Base-by-base conservation (phyloP, 768 basidiomycete species). In the Kondoa malvinella region DNA sequence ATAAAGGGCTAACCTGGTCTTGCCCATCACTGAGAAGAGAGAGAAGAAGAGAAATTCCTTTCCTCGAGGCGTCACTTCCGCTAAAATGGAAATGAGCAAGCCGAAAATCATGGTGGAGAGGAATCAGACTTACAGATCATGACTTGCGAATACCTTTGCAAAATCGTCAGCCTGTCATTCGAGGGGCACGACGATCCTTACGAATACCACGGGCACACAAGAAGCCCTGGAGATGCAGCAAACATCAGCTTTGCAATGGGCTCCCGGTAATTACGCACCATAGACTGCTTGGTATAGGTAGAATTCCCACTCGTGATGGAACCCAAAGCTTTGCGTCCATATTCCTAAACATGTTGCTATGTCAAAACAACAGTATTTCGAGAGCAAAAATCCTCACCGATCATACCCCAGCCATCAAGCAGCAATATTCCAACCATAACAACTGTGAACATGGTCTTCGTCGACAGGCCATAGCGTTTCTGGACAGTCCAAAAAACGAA, bases 141-240 rank as follows among this genome's bases (percentile, higher is more conserved):
- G 0, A 86, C 87, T 75, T 87, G 85, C 74, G 86, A 86, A 73
- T 87, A 87, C 57, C 56, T 16, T 15, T n/a, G 21, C 29, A n/a
- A n/a, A 61, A 30, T 12, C 29, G n/a, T 12, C 59, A 30, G 59
- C n/a, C n/a, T n/a, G n/a, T n/a, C n/a, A n/a, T n/a, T n/a, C n/a
- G n/a, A n/a, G n/a, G n/a, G n/a, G n/a, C n/a, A n/a, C n/a, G n/a
- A 17, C 17, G n/a, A 4, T 17, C 25, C 30, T 58, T 65, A 8
- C 4, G 86, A 86, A 74, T 87, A 87, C 86, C 86, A 87, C 1
- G 86, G 86, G 71, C 86, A 87, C 2, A 86, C 84, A 81, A 86
- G 80, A 31, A 88, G 77, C 17, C 86, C 86, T 72, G 85, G 87
- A 73, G 82, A 85, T 14, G 80, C 84, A 72, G 86, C 85, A 73